phyloP scores from a whole-genome alignment of 2,329 filamentous ascomycete genomes.

The Mariannaea elegans region DNA sequence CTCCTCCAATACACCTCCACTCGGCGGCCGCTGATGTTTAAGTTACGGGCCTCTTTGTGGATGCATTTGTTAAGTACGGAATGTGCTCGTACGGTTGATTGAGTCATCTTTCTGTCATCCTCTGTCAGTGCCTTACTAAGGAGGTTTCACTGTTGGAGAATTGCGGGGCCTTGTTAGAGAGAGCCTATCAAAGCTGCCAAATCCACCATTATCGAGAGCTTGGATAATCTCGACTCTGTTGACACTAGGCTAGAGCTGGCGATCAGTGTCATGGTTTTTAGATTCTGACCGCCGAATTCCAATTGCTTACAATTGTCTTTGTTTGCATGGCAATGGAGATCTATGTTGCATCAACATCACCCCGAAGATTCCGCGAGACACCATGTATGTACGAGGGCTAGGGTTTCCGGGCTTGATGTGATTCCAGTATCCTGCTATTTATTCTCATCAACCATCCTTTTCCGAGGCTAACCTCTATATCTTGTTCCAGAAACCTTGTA shows the following conservation, averaged over 20 bases:
- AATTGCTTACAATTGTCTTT: not conserved
- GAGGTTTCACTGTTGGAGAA: not conserved
- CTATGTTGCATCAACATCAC: not conserved
- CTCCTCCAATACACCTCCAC: no score
- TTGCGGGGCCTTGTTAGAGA: conserved; percentile 2
- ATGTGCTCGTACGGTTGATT: no score
- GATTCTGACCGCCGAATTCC: not conserved
- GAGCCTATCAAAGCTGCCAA: not conserved
- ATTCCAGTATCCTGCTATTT: not conserved
- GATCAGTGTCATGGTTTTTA: not conserved
- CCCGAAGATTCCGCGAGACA: no score
- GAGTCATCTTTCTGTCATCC: conserved; percentile 4
- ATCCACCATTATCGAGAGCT: not conserved
- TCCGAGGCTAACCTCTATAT: no score
- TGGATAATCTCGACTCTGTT: conserved; percentile 1
- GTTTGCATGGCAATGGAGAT: not conserved
- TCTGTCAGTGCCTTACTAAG: not conserved
- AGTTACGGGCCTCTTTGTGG: no score
- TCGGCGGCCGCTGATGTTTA: no score
- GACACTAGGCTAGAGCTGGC: not conserved
- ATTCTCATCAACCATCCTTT: not conserved
- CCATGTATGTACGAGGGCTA: no score
- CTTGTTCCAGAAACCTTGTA: no score
- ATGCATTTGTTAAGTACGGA: no score
- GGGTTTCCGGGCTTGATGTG: no score